These are phyloP conservation scores for Craterostigma plantagineum DNA, from an alignment of 257 asterid species.

Conservation along the genomic window DNA sequence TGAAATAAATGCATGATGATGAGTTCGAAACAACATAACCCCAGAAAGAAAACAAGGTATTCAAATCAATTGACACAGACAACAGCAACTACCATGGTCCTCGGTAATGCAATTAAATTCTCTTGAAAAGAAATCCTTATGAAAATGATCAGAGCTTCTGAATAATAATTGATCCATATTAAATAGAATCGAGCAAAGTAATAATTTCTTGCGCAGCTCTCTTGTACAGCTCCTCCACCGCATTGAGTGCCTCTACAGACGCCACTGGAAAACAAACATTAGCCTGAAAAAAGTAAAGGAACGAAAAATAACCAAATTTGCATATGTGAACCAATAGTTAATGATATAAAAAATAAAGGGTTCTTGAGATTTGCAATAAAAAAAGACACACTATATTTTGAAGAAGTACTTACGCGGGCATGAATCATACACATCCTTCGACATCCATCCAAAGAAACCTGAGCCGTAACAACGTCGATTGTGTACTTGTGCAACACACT, in stretches of 20 bases:
- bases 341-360: no score
- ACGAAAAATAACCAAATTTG: neutral
- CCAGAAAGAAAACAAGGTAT: no score
- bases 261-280: conserved; percentile 12
- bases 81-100: no score
- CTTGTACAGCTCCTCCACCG: conserved; percentile 43
- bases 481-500: conserved; percentile 27
- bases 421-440: conserved; percentile 31
- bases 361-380: neutral
- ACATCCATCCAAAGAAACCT: conserved; percentile 14
- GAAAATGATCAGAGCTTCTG: no score
- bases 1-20: no score
- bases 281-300: conserved; percentile 14
- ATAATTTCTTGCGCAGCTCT: conserved; percentile 43
- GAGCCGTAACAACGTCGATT: conserved; percentile 31
- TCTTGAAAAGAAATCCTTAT: no score
- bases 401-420: conserved; percentile 32
- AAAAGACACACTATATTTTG: neutral
- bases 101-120: no score
- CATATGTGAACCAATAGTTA: no score
- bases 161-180: no score
- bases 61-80: no score
- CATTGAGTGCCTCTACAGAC: conserved; percentile 12
- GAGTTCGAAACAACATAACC: no score
- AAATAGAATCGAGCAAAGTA: conserved; percentile 13